Conservation (phyloP, 2,329 filamentous ascomycete genomes). For the Pseudovirgaria hyperparasitica region DNA sequence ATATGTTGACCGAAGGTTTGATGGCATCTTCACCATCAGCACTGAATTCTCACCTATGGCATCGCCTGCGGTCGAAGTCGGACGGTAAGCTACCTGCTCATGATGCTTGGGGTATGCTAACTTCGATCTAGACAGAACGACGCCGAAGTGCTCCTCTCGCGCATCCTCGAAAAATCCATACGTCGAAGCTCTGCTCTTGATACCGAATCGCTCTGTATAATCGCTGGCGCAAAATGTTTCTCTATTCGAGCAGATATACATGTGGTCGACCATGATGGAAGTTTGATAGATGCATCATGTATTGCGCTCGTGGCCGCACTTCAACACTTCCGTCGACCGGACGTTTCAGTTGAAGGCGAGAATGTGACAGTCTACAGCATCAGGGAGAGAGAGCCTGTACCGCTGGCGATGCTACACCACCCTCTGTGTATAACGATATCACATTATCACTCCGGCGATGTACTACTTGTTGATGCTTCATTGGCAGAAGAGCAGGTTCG, state of each 20-base stretch:
- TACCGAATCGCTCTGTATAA: slow-evolving; percentile 87
- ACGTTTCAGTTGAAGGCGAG: slow-evolving; percentile 76
- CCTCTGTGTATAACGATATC: slow-evolving; percentile 86
- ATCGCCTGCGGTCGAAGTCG: slow-evolving; percentile 78
- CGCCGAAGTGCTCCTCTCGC: slow-evolving; percentile 72
- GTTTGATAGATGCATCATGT: slow-evolving; percentile 74
- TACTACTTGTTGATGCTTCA: slow-evolving; percentile 59
- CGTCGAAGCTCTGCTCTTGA: slow-evolving; percentile 86
- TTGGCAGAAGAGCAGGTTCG: slow-evolving; percentile 66
- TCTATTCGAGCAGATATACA: slow-evolving; percentile 84
- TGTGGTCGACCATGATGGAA: slow-evolving; percentile 81
- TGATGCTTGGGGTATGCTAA: slow-evolving; percentile 10
- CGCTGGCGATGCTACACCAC: slow-evolving; percentile 80
- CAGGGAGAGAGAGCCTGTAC: slow-evolving; percentile 79
- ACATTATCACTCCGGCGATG: slow-evolving; percentile 64
- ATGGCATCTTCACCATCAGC: slow-evolving; percentile 86
- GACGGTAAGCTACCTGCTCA: slow-evolving; percentile 39
- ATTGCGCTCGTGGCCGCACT: slow-evolving; percentile 78
- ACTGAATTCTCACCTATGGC: slow-evolving; percentile 89
- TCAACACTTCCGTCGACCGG: slow-evolving; percentile 81
- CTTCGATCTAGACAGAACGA: slow-evolving; percentile 52
- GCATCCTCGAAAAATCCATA: slow-evolving; percentile 85
- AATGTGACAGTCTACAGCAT: slow-evolving; percentile 71
- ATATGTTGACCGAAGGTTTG: slow-evolving; percentile 78
- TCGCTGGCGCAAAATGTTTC: slow-evolving; percentile 86